phyloP scores from a whole-genome alignment of 371 early-diverging fungal genomes.

The Lichtheimia ramosa region DNA sequence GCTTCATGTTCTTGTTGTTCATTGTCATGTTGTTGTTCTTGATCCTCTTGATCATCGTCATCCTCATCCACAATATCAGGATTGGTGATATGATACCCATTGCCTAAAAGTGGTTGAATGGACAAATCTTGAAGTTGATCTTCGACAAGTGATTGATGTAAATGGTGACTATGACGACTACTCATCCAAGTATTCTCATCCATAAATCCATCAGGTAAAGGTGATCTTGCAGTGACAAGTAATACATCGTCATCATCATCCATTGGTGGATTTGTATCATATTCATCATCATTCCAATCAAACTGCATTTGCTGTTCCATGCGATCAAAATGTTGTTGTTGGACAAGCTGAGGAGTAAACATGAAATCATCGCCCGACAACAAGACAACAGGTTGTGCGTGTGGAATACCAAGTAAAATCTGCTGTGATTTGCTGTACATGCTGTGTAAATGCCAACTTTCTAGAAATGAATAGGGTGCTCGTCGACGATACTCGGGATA shows the following conservation, averaged over 20 bases:
- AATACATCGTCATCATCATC: conserved; percentile 1
- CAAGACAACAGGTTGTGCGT: conserved; percentile 35
- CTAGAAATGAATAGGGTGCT: conserved; percentile 40
- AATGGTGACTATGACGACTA: conserved; percentile 19
- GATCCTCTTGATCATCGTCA: neutral
- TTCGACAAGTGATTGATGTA: neutral
- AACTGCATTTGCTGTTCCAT: conserved; percentile 15
- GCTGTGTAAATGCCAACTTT: conserved; percentile 46
- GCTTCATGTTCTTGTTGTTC: conserved; percentile 1
- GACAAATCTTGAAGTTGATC: neutral
- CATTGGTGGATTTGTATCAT: conserved; percentile 13
- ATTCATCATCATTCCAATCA: conserved; percentile 11
- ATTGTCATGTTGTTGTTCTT: conserved; percentile 2
- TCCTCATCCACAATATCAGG: conserved; percentile 1
- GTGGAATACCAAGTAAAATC: conserved; percentile 37
- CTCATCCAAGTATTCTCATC: conserved; percentile 53
- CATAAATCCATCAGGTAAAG: conserved; percentile 26
- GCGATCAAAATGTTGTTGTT: conserved; percentile 20
- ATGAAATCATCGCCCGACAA: conserved; percentile 49
- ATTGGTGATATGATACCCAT: no score
- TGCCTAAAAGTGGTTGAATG: conserved; percentile 3
- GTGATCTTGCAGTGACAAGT: conserved; percentile 32
- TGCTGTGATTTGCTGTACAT: conserved; percentile 55
- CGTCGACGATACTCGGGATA: conserved; percentile 40
- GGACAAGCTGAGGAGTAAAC: conserved; percentile 43